These are phyloP conservation scores for Triticum dicoccoides DNA, from an alignment of 176 grass and related monocot species.

Conservation along the genomic window DNA sequence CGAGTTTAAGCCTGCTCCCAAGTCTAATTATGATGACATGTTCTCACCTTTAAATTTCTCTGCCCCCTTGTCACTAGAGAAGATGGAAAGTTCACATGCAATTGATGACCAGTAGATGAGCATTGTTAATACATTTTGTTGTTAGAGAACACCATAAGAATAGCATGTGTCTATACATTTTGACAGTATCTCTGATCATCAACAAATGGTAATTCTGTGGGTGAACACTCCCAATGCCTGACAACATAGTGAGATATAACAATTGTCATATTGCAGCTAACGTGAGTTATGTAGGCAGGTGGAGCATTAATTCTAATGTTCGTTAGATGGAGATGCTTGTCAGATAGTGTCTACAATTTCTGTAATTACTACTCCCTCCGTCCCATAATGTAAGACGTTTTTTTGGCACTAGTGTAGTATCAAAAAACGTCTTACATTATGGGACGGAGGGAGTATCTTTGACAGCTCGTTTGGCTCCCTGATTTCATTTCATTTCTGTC, in stretches of 20 bases:
- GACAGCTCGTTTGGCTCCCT: too few species aligned
- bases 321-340: too few species aligned
- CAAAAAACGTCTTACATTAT: too few species aligned
- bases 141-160: slow-evolving; percentile 32
- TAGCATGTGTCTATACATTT: slow-evolving; percentile 5
- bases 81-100: slow-evolving; percentile 58
- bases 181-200: background rate
- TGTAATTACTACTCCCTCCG: too few species aligned
- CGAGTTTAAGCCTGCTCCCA: slow-evolving; percentile 81
- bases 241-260: background rate
- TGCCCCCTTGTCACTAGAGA: slow-evolving; percentile 65
- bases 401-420: too few species aligned
- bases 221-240: background rate
- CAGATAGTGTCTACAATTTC: too few species aligned
- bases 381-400: too few species aligned
- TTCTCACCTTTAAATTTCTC: slow-evolving; percentile 87
- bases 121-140: slow-evolving; percentile 35
- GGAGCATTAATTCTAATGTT: background rate
- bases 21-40: slow-evolving; percentile 73
- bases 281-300: background rate
- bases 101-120: slow-evolving; percentile 54
- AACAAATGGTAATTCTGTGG: background rate
- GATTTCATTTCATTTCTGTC: too few species aligned
- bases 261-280: background rate
- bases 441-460: too few species aligned